phyloP scores from a whole-genome alignment of 139 green algal species.

The Chlorella sp. region DNA sequence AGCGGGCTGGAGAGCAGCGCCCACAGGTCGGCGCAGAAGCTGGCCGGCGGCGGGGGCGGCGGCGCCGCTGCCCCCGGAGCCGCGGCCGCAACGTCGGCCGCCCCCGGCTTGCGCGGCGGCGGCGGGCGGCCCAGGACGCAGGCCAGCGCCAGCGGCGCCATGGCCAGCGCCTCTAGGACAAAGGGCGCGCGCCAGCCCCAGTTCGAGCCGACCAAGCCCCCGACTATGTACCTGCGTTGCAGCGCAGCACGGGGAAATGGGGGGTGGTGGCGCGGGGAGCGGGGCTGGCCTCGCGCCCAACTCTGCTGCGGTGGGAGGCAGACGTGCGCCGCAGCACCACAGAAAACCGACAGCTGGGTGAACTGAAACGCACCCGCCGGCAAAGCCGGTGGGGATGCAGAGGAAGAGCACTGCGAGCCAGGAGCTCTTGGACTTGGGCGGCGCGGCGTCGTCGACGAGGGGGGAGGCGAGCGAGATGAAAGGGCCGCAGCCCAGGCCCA shows the following conservation, averaged over 20 bases:
- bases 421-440: neutral
- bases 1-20: neutral
- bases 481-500: neutral
- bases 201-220: conserved; percentile 1
- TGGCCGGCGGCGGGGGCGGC: neutral
- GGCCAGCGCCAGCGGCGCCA: conserved; percentile 2
- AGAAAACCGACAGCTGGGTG: too few relatives aligned
- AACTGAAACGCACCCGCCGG: conserved; percentile 13
- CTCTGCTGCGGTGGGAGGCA: too few relatives aligned
- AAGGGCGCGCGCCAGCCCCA: conserved; percentile 17
- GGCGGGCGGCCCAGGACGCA: conserved; percentile 3
- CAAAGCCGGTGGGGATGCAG: conserved; percentile 23
- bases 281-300: too few relatives aligned
- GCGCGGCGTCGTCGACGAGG: conserved; percentile 14
- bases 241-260: too few relatives aligned
- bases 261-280: too few relatives aligned
- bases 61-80: neutral
- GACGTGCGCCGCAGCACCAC: too few relatives aligned
- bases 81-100: neutral
- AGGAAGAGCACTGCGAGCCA: conserved; percentile 22
- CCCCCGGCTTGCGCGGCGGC: neutral
- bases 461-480: conserved; percentile 18
- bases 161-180: neutral
- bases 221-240: neutral
- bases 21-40: neutral